Percentiles rank a stretch among this genome's conserved stretches.
Evolutionary conservation across 352 stramenopile genomes (phyloP).

Genomic region (Globisporangium splendens): DNA sequence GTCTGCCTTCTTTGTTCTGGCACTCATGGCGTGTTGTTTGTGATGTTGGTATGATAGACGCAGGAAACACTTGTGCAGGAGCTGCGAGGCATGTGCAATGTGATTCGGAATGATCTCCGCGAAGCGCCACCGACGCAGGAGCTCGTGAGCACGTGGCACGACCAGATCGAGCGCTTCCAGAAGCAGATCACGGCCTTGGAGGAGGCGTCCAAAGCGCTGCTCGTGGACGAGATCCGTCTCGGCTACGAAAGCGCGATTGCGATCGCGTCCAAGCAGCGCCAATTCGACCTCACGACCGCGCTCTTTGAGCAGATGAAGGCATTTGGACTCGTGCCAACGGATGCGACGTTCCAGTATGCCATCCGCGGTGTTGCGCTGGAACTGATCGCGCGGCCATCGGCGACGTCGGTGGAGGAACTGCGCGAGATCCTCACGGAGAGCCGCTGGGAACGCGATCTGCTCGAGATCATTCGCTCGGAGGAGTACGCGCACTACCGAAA

Average conservation of each 20-base stretch:
- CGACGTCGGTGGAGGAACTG: constrained; percentile 32
- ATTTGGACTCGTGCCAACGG: constrained; percentile 25
- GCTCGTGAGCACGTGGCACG: constrained; percentile 31
- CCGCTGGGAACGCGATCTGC: constrained; percentile 48
- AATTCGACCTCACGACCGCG: constrained; percentile 43
- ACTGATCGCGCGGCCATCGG: constrained; percentile 19
- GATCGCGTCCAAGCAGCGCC: constrained; percentile 68
- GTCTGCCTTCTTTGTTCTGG: neutral
- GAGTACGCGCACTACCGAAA: constrained; percentile 58
- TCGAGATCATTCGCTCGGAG: constrained; percentile 53
- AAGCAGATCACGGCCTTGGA: constrained; percentile 7
- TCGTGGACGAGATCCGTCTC: constrained; percentile 29
- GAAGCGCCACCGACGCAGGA: constrained; percentile 20
- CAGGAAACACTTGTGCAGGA: constrained; percentile 27
- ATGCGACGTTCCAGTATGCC: constrained; percentile 44
- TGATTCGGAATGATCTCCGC: constrained; percentile 45
- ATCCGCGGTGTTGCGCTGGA: constrained; percentile 56
- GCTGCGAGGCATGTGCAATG: constrained; percentile 53
- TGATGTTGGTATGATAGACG: constrained; percentile 2
- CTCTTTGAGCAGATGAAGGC: constrained; percentile 48
- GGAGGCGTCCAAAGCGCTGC: neutral
- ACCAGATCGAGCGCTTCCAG: constrained; percentile 27
- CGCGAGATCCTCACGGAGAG: constrained; percentile 24
- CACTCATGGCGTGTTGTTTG: neutral
- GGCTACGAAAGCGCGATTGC: constrained; percentile 67